Evolutionary conservation across 1,139 yeast species (phyloP).

Genomic region (Geotrichum phurueaensis): DNA sequence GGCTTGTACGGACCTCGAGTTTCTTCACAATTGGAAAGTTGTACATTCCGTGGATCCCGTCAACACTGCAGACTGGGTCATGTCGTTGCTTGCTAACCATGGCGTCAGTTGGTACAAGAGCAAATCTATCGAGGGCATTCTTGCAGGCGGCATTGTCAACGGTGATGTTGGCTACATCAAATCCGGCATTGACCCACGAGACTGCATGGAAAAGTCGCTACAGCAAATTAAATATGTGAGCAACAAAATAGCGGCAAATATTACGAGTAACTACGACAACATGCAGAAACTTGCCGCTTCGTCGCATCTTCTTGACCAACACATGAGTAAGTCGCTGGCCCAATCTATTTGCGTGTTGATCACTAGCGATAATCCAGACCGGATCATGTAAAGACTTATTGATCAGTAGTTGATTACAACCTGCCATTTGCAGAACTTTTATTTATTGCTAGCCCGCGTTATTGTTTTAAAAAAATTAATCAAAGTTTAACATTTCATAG

Average conservation of each 20-base stretch:
- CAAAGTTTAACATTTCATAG: not conserved
- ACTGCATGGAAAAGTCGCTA: constrained; percentile 40
- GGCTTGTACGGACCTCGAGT: constrained; percentile 19
- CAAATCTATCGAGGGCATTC: not conserved
- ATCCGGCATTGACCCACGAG: constrained; percentile 40
- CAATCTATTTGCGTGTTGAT: constrained; percentile 21
- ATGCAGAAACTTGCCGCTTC: constrained; percentile 20
- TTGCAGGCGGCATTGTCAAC: constrained; percentile 16
- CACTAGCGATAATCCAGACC: constrained; percentile 23
- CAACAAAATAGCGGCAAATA: constrained; percentile 22
- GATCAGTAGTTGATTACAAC: not conserved
- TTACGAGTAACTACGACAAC: constrained; percentile 22
- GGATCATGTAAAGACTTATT: constrained; percentile 1
- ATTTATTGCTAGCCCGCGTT: not conserved
- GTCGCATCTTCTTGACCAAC: not conserved
- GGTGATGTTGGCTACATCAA: constrained; percentile 41
- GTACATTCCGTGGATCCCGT: constrained; percentile 21
- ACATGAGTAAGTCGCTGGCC: constrained; percentile 18
- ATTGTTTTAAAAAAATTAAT: not conserved
- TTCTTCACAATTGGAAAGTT: constrained; percentile 19
- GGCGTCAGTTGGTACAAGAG: constrained; percentile 24
- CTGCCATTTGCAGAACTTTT: not conserved
- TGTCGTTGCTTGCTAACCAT: constrained; percentile 23
- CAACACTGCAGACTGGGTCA: constrained; percentile 27
- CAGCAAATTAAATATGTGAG: constrained; percentile 47